Evolutionary conservation across 108 stramenopile genomes (phyloP).

Genomic region (Fistulifera solaris): DNA sequence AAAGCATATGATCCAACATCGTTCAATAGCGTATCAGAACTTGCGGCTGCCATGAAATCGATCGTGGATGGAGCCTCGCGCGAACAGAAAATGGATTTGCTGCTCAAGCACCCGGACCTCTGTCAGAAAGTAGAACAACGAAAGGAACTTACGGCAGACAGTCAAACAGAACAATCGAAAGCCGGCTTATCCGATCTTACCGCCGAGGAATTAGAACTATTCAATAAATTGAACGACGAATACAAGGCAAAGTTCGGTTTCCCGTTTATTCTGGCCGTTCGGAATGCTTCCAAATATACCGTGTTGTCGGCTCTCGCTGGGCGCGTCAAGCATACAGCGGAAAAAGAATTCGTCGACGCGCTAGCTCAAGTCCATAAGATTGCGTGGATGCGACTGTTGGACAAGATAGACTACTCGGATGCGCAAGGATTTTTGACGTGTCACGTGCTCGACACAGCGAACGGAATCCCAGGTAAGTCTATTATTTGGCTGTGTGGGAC

Average conservation of each 20-base stretch:
- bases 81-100: constrained; percentile 53
- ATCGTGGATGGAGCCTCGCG: constrained; percentile 32
- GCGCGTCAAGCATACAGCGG: constrained; percentile 25
- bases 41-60: constrained; percentile 51
- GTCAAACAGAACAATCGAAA: constrained; percentile 68
- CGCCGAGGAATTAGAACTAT: constrained; percentile 42
- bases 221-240: constrained; percentile 38
- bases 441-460: constrained; percentile 83
- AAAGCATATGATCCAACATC: constrained; percentile 10
- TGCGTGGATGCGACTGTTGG: constrained; percentile 85
- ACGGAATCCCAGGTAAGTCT: constrained; percentile 54
- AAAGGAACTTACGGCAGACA: constrained; percentile 47
- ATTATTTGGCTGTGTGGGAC: neutral
- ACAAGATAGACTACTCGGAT: constrained; percentile 38
- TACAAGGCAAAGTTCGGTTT: constrained; percentile 67
- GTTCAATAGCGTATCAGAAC: constrained; percentile 37
- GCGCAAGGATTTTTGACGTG: constrained; percentile 77
- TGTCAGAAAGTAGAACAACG: constrained; percentile 32
- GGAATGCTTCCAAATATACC: constrained; percentile 76
- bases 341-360: constrained; percentile 55
- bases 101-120: constrained; percentile 64
- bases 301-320: constrained; percentile 66
- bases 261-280: constrained; percentile 83
- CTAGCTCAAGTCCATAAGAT: constrained; percentile 83
- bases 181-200: constrained; percentile 65